Percentiles rank a stretch among this genome's conserved stretches.
phyloP scores from a whole-genome alignment of 208 protist genomes.

The Herpetomonas samuelpessoai region DNA sequence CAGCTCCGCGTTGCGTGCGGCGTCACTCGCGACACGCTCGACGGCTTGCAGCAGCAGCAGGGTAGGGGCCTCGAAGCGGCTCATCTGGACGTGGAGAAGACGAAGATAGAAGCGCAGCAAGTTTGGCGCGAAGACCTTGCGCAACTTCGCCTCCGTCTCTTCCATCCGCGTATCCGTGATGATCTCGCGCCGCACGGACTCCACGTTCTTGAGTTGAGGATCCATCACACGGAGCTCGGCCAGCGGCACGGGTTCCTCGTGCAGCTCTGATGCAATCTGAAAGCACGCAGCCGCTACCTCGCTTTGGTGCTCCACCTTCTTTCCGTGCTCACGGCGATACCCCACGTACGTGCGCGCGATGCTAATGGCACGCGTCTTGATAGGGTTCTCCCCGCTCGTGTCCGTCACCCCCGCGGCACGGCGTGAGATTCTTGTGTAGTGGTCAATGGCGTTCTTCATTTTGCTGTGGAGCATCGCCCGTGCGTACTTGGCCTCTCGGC shows the following conservation, averaged over 20 bases:
- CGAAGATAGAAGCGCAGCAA: constrained; percentile 62
- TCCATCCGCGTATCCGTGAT: constrained; percentile 32
- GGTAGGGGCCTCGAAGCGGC: constrained; percentile 48
- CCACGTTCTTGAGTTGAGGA: constrained; percentile 49
- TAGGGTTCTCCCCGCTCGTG: constrained; percentile 6
- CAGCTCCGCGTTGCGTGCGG: constrained; percentile 15
- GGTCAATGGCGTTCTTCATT: constrained; percentile 48
- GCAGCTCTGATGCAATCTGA: constrained; percentile 56
- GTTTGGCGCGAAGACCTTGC: constrained; percentile 31
- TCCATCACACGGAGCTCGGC: constrained; percentile 65
- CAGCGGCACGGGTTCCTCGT: constrained; percentile 51
- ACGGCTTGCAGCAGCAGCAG: constrained; percentile 41
- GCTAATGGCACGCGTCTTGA: constrained; percentile 36
- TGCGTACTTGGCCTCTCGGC: constrained; percentile 20
- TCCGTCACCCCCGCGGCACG: constrained; percentile 13
- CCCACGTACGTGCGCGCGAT: constrained; percentile 53
- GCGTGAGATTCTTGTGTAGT: constrained; percentile 44
- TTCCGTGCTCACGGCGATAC: constrained; percentile 42
- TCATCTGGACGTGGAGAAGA: constrained; percentile 53
- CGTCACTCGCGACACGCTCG: constrained; percentile 15
- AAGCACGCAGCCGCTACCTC: constrained; percentile 71
- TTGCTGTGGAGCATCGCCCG: constrained; percentile 43
- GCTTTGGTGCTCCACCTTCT: constrained; percentile 40
- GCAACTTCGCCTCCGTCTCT: constrained; percentile 29
- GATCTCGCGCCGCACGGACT: constrained; percentile 48